These are phyloP conservation scores for Boletellus deceptivus DNA, from an alignment of 1,284 basidiomycete species.

Conservation along the genomic window DNA sequence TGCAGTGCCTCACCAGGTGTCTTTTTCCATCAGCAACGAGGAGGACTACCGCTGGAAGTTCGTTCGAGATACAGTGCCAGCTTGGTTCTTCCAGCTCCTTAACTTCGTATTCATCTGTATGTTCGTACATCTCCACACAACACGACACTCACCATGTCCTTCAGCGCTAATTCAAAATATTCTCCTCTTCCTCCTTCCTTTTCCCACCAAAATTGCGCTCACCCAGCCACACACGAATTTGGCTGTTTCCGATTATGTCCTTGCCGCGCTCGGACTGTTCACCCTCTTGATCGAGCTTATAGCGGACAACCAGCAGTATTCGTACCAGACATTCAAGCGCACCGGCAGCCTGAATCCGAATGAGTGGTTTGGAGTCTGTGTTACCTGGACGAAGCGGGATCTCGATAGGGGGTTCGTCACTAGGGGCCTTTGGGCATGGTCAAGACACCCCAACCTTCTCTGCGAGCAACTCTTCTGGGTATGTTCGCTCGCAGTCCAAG, in stretches of 20 bases:
- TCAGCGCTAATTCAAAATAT: constrained; percentile 73
- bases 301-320: constrained; percentile 90
- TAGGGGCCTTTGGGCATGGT: constrained; percentile 81
- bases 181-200: constrained; percentile 72
- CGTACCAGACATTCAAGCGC: constrained; percentile 81
- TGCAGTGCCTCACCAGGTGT: background rate
- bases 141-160: constrained; percentile 1
- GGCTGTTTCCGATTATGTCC: constrained; percentile 60
- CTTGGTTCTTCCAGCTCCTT: constrained; percentile 73
- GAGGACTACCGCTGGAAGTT: constrained; percentile 93
- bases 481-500: constrained; percentile 17
- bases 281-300: constrained; percentile 72
- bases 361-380: constrained; percentile 66
- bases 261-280: constrained; percentile 58
- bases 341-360: constrained; percentile 40
- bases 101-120: constrained; percentile 81
- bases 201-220: constrained; percentile 58
- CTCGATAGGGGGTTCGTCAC: constrained; percentile 83
- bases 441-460: constrained; percentile 88
- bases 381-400: constrained; percentile 66
- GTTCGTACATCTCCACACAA: constrained; percentile 5
- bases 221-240: constrained; percentile 58
- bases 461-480: constrained; percentile 92
- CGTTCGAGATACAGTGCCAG: constrained; percentile 65
- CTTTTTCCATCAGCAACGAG: constrained; percentile 45